phyloP scores from a whole-genome alignment of 163 green algal genomes.

The Scenedesmus sp. region DNA sequence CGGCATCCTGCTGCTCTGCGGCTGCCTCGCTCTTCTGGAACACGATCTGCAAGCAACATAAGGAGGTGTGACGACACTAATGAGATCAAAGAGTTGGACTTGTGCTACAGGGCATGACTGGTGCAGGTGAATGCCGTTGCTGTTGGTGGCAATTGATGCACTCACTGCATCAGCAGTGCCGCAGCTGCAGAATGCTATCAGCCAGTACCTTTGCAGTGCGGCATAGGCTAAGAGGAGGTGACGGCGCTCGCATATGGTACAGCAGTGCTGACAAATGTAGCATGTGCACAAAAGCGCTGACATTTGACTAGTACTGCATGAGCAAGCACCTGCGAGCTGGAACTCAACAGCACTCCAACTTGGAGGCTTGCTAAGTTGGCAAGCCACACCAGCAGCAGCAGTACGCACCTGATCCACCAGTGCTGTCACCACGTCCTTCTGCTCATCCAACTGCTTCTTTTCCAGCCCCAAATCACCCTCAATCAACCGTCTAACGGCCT shows the following conservation, averaged over 20 bases:
- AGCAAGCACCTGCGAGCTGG: not conserved
- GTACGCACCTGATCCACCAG: constrained; percentile 46
- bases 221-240: too few species aligned
- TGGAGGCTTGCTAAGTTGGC: too few species aligned
- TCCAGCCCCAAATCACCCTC: constrained; percentile 65
- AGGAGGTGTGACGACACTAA: not conserved
- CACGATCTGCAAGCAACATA: not conserved
- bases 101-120: too few species aligned
- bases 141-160: too few species aligned
- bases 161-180: too few species aligned
- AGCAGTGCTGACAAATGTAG: too few species aligned
- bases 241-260: too few species aligned
- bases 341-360: not conserved
- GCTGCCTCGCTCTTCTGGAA: not conserved
- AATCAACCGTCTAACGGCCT: constrained; percentile 59
- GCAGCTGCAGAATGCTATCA: too few species aligned
- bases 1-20: not conserved
- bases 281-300: too few species aligned
- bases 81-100: too few species aligned
- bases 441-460: constrained; percentile 60
- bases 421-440: constrained; percentile 56
- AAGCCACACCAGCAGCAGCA: not conserved
- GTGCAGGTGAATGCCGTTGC: too few species aligned
- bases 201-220: too few species aligned
- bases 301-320: not conserved